Evolutionary conservation across 352 stramenopile genomes (phyloP).

Genomic region (Phytophthora agathidicida): DNA sequence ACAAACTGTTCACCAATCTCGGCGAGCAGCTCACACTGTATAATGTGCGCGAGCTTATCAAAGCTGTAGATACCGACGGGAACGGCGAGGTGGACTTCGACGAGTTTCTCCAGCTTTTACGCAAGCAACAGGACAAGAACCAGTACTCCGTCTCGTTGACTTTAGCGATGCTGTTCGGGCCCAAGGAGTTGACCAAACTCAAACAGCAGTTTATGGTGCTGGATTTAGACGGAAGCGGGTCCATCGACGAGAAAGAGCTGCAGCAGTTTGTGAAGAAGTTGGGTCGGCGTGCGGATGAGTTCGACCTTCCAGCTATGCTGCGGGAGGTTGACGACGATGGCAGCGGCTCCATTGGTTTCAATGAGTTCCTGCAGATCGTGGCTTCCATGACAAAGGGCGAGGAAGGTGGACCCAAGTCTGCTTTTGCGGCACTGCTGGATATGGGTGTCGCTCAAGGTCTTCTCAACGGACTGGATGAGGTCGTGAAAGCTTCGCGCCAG

Average conservation of each 20-base stretch:
- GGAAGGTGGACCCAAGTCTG: constrained; percentile 31
- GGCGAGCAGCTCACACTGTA: constrained; percentile 67
- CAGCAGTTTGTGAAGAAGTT: constrained; percentile 66
- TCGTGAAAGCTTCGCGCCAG: constrained; percentile 51
- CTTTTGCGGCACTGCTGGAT: constrained; percentile 57
- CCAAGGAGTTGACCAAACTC: constrained; percentile 69
- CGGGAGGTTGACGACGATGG: constrained; percentile 69
- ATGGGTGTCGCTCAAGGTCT: constrained; percentile 69
- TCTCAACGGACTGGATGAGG: constrained; percentile 68
- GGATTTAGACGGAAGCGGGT: constrained; percentile 68
- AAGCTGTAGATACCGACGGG: constrained; percentile 54
- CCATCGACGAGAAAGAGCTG: constrained; percentile 74
- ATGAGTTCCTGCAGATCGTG: constrained; percentile 76
- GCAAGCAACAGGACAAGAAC: constrained; percentile 65
- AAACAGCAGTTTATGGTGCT: constrained; percentile 73
- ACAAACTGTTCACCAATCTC: constrained; percentile 59
- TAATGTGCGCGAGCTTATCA: constrained; percentile 63
- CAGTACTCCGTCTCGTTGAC: constrained; percentile 68
- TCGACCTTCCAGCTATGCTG: constrained; percentile 64
- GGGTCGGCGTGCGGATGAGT: constrained; percentile 45
- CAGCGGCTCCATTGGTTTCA: constrained; percentile 73
- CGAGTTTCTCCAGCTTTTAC: constrained; percentile 67
- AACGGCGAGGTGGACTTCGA: constrained; percentile 78
- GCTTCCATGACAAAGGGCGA: constrained; percentile 57
- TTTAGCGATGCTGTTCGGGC: constrained; percentile 64